Conservation (phyloP, 2,329 filamentous ascomycete genomes). For the Apiospora sp. region DNA sequence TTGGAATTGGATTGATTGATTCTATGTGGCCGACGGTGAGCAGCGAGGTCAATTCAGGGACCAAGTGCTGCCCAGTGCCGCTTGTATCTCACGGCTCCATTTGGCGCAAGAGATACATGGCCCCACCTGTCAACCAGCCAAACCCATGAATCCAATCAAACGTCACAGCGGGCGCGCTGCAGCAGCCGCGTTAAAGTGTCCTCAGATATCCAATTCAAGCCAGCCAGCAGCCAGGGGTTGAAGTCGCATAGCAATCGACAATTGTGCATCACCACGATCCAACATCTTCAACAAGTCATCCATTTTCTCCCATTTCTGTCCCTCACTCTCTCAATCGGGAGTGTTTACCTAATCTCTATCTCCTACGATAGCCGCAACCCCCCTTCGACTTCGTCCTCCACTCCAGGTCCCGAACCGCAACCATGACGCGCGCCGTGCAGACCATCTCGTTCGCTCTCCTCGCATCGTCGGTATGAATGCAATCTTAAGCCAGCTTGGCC, state of each 20-base stretch:
- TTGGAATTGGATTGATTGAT: neutral
- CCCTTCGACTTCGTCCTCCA: neutral
- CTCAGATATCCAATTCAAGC: neutral
- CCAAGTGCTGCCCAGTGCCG: neutral
- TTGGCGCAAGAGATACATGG: neutral
- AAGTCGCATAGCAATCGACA: slow-evolving; percentile 10
- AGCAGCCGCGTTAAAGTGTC: slow-evolving; percentile 15
- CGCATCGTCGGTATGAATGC: slow-evolving; percentile 77
- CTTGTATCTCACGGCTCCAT: neutral
- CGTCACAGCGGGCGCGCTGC: neutral
- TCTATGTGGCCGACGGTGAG: neutral
- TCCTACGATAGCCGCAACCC: neutral
- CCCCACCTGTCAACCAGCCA: neutral
- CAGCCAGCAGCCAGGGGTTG: slow-evolving; percentile 9
- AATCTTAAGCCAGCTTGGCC: neutral
- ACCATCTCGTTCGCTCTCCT: slow-evolving; percentile 88
- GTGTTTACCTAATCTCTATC: neutral
- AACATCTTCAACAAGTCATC: slow-evolving; percentile 6
- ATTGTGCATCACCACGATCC: slow-evolving; percentile 3
- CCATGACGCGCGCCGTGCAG: slow-evolving; percentile 94
- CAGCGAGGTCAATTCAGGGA: neutral
- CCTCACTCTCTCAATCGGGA: neutral
- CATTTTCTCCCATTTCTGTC: neutral
- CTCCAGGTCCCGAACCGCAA: slow-evolving; percentile 37
- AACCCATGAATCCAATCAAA: neutral